Conservation (phyloP, 768 basidiomycete genomes). For the Trametes sanguinea region DNA sequence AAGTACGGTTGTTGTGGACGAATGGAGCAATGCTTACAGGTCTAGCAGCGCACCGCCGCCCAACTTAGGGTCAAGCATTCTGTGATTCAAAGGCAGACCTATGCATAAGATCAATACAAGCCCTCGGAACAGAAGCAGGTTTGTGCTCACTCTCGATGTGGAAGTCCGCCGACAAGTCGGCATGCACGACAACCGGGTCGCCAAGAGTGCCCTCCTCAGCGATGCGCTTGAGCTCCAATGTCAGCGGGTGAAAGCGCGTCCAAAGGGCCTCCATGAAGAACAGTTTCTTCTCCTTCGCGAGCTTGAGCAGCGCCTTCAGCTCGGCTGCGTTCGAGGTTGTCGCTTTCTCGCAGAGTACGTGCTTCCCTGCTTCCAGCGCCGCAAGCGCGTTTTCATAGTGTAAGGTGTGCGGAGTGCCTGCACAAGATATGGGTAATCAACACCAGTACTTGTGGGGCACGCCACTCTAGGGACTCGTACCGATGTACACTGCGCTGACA, state of each 20-base stretch:
- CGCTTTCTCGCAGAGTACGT: slow-evolving; percentile 89
- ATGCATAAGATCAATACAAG: background rate
- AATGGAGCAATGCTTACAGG: slow-evolving; percentile 50
- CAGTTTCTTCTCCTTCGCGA: slow-evolving; percentile 75
- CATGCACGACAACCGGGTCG: slow-evolving; percentile 64
- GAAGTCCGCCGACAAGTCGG: slow-evolving; percentile 77
- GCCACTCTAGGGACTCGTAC: slow-evolving; percentile 31
- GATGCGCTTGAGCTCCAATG: slow-evolving; percentile 62
- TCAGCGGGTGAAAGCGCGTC: slow-evolving; percentile 80
- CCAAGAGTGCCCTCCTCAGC: slow-evolving; percentile 67
- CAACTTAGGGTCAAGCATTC: slow-evolving; percentile 76
- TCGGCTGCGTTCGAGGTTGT: slow-evolving; percentile 79
- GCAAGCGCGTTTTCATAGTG: slow-evolving; percentile 80
- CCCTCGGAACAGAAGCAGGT: background rate
- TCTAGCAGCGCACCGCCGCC: slow-evolving; percentile 86
- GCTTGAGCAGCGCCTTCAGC: slow-evolving; percentile 65
- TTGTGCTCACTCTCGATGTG: slow-evolving; percentile 54
- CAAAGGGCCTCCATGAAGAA: slow-evolving; percentile 95
- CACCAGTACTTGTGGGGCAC: background rate
- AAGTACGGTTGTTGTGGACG: background rate
- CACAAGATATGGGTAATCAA: background rate
- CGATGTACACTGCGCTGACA: slow-evolving; percentile 79
- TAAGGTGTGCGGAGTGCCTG: slow-evolving; percentile 82
- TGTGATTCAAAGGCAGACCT: slow-evolving; percentile 70
- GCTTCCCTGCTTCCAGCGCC: slow-evolving; percentile 77